A percentile compares a stretch with the other conserved stretches of the same genome.
phyloP scores from a whole-genome alignment of 108 stramenopile genomes.

The Aurantiochytrium sp. region DNA sequence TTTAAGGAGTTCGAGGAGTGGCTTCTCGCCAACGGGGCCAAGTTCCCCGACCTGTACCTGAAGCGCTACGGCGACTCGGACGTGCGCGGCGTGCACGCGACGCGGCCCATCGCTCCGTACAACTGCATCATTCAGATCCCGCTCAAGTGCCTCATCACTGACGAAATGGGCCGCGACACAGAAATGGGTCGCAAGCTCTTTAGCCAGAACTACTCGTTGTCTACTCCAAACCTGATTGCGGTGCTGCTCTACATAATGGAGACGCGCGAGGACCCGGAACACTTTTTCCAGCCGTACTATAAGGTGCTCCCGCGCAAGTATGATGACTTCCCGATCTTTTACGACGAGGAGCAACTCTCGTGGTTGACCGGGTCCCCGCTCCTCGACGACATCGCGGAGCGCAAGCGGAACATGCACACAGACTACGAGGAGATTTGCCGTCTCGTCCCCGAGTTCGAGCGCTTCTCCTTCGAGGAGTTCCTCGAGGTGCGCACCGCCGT shows the following conservation, averaged over 20 bases:
- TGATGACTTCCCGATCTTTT: slow-evolving; percentile 96
- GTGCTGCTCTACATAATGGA: slow-evolving; percentile 80
- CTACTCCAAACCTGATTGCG: slow-evolving; percentile 98
- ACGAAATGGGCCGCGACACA: slow-evolving; percentile 96
- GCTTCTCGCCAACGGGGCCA: slow-evolving; percentile 49
- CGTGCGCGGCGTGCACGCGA: slow-evolving; percentile 94
- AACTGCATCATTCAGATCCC: slow-evolving; percentile 78
- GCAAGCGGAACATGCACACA: slow-evolving; percentile 72
- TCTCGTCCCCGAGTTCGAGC: slow-evolving; percentile 67
- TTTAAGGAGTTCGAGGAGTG: slow-evolving; percentile 46
- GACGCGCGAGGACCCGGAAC: slow-evolving; percentile 48
- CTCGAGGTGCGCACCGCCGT: slow-evolving; percentile 99
- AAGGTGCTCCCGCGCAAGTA: slow-evolving; percentile 75
- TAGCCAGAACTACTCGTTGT: slow-evolving; percentile 58
- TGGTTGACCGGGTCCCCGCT: slow-evolving; percentile 79
- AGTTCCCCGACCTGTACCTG: slow-evolving; percentile 46
- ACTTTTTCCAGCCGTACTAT: slow-evolving; percentile 96
- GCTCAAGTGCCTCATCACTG: slow-evolving; percentile 88
- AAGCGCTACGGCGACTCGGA: slow-evolving; percentile 63
- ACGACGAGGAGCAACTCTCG: slow-evolving; percentile 74
- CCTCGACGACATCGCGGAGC: slow-evolving; percentile 71
- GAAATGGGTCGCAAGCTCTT: slow-evolving; percentile 77
- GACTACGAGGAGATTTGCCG: slow-evolving; percentile 87
- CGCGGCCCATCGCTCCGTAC: slow-evolving; percentile 68
- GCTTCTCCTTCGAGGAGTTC: slow-evolving; percentile 79